Conservation (phyloP, 176 grass and related monocot species). For the Cocos nucifera region DNA sequence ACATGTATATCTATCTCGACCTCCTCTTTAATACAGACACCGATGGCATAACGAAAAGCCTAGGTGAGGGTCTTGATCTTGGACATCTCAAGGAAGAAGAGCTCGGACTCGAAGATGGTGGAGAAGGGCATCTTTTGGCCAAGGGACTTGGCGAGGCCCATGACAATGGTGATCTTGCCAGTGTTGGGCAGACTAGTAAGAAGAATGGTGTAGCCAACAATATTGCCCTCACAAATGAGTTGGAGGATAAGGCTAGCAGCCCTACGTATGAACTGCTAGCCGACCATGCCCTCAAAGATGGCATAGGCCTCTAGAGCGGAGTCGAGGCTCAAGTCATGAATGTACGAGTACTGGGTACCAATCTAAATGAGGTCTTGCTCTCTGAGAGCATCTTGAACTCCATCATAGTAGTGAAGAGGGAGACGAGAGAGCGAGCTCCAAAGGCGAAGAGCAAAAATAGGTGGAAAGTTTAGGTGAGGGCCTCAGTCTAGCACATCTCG, state of each 20-base stretch:
- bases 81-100: slow-evolving; percentile 90
- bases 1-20: slow-evolving; percentile 36
- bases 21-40: slow-evolving; percentile 95
- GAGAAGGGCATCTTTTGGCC: slow-evolving; percentile 82
- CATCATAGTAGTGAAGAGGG: too few species aligned
- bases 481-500: too few species aligned
- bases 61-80: slow-evolving; percentile 85
- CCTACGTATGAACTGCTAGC: slow-evolving; percentile 63
- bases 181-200: slow-evolving; percentile 76
- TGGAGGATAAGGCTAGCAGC: slow-evolving; percentile 67
- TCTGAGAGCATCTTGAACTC: too few species aligned
- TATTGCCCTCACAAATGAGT: slow-evolving; percentile 79
- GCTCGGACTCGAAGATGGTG: slow-evolving; percentile 61
- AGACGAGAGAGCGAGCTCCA: too few species aligned
- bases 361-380: too few species aligned
- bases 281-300: slow-evolving; percentile 92
- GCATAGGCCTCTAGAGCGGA: slow-evolving; percentile 64
- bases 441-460: too few species aligned
- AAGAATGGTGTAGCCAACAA: slow-evolving; percentile 64
- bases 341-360: too few species aligned
- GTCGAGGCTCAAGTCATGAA: neutral
- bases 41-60: slow-evolving; percentile 71
- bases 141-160: slow-evolving; percentile 70
- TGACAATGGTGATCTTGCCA: slow-evolving; percentile 71
- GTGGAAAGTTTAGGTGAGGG: too few species aligned